These are phyloP conservation scores for Prunus campanulata DNA, from an alignment of 306 rosid species.

Conservation along the genomic window DNA sequence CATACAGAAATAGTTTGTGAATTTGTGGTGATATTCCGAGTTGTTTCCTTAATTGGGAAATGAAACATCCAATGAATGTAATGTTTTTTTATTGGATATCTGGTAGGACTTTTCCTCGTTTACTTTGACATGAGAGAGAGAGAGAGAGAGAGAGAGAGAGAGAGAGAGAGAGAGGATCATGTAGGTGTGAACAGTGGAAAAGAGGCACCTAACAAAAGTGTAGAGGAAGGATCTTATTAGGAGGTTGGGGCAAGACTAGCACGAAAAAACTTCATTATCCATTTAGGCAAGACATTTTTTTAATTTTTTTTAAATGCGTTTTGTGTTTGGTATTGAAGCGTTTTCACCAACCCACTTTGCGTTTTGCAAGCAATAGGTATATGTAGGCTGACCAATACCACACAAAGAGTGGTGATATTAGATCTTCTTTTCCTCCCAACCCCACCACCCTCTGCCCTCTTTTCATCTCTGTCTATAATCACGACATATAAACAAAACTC, in stretches of 20 bases:
- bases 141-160: no score
- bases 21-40: background rate
- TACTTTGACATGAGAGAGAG: no score
- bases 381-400: background rate
- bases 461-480: background rate
- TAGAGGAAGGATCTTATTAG: background rate
- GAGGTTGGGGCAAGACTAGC: constrained; percentile 5
- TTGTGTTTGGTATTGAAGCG: constrained; percentile 15
- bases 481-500: background rate
- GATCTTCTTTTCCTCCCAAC: background rate
- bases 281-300: background rate
- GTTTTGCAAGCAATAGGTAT: background rate
- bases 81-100: no score
- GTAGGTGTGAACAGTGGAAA: background rate
- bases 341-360: constrained; percentile 16
- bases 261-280: background rate
- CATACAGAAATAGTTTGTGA: background rate
- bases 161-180: background rate
- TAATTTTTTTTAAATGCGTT: background rate
- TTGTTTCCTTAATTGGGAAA: background rate
- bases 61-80: background rate
- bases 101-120: no score
- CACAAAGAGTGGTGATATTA: background rate
- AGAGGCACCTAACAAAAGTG: constrained; percentile 11
- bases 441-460: background rate